phyloP scores from a whole-genome alignment of 1,139 yeast genomes.

The Yarrowia galli region DNA sequence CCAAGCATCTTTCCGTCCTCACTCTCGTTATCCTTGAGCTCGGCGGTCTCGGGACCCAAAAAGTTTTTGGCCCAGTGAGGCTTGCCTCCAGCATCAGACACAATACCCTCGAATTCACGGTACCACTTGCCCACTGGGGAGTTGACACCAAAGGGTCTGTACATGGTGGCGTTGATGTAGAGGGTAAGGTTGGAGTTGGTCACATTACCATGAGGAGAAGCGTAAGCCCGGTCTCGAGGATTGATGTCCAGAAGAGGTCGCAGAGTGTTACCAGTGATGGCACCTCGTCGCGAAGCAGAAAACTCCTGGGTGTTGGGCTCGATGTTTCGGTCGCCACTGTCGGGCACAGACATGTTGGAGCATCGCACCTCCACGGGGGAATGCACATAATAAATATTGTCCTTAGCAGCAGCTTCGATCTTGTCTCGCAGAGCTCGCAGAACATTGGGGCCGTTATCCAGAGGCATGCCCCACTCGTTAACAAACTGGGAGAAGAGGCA shows the following conservation, averaged over 20 bases:
- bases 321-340: slow-evolving; percentile 39
- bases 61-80: slow-evolving; percentile 99
- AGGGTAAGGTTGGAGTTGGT: slow-evolving; percentile 81
- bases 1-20: slow-evolving; percentile 82
- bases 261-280: slow-evolving; percentile 81
- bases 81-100: slow-evolving; percentile 82
- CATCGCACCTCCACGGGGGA: slow-evolving; percentile 96
- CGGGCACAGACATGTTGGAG: slow-evolving; percentile 70
- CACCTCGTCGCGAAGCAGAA: slow-evolving; percentile 57
- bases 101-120: slow-evolving; percentile 76
- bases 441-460: slow-evolving; percentile 75
- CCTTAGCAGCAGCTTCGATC: slow-evolving; percentile 66
- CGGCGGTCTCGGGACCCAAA: slow-evolving; percentile 62
- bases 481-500: slow-evolving; percentile 94
- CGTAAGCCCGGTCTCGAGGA: slow-evolving; percentile 64
- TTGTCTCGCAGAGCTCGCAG: slow-evolving; percentile 67
- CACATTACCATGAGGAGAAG: slow-evolving; percentile 50
- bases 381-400: slow-evolving; percentile 78
- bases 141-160: slow-evolving; percentile 83
- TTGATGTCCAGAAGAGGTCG: slow-evolving; percentile 85
- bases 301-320: slow-evolving; percentile 40
- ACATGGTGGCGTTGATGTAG: slow-evolving; percentile 93
- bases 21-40: slow-evolving; percentile 47
- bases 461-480: slow-evolving; percentile 95
- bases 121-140: slow-evolving; percentile 85